Evolutionary conservation across 371 early-diverging fungal genomes (phyloP), one percentile per base, ranked within the genome.

Genomic region (Conidiobolus incongruus): DNA sequence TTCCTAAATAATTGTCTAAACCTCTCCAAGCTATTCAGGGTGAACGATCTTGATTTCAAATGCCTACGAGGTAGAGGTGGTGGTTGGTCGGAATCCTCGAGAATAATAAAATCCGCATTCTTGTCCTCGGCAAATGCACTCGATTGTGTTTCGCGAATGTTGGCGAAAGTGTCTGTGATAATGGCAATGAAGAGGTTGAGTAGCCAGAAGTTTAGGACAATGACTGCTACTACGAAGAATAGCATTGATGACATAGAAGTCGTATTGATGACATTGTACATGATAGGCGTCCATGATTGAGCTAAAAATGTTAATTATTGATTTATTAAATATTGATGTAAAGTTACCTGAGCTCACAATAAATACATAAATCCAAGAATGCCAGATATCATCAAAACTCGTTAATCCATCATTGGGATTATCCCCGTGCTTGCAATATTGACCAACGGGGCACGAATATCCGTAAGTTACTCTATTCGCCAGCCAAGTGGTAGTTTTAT

Each of bases 91-190:
- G 31, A 6, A 31, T 31, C 6, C 13, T 8, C 6, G 8, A 31
- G 6, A 31, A 8, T 8, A 6, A 8, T 8, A 6, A 8, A 6
- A 31, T 8, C 8, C 6, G 10, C 21, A 19, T 44, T 12, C 35
- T 35, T 22, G 5, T 11, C 2, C 10, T 20, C 4, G 4, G 23
- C 21, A 22, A 26, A 34, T 5, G 35, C 23, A 24, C 36, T 45
- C 1, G 4, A 8, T 6, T 45, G 35, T 6, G 17, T 19, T 17
- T 68, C 72, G 28, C 73, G 56, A 15, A 74, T 66, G 50, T 70
- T 68, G 38, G 71, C 71, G 59, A 77, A 77, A 62, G 71, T 65
- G 48, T 77, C 75, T 23, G 66, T 68, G 48, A 70, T 72, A n/a
- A 74, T 75, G 11, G 77, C 73, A 33, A 77, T 63, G 48, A 77